Percentiles rank a stretch among this genome's conserved stretches.
phyloP scores from a whole-genome alignment of 2,329 filamentous ascomycete species.

The Fusarium nelsonii region DNA sequence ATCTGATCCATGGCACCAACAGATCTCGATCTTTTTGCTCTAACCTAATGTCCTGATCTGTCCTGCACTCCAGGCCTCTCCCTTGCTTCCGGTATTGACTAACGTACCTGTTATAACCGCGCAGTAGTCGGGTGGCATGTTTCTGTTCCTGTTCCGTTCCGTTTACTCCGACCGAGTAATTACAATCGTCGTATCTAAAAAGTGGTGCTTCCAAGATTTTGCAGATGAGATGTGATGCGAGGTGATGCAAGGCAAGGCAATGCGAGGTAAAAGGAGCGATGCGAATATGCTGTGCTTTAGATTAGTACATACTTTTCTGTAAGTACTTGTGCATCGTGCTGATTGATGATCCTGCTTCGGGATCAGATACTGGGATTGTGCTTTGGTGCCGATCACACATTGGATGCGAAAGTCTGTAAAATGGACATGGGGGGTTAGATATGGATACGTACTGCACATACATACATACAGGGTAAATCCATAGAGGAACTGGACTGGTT shows the following conservation, averaged over 20 bases:
- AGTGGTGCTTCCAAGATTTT: constrained; percentile 17
- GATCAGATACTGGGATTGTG: constrained; percentile 36
- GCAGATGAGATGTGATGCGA: background rate
- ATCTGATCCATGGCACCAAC: background rate
- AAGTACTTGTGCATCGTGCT: background rate
- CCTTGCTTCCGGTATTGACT: background rate
- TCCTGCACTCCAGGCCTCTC: constrained; percentile 1
- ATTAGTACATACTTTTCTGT: background rate
- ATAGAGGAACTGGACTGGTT: background rate
- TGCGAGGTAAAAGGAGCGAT: constrained; percentile 8
- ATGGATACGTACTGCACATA: background rate
- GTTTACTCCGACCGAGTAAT: constrained; percentile 11
- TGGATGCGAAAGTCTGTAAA: constrained; percentile 3
- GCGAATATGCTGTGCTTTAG: constrained; percentile 25
- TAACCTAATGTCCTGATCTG: constrained; percentile 7
- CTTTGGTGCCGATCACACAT: constrained; percentile 29
- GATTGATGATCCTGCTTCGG: constrained; percentile 18
- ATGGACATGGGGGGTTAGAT: background rate
- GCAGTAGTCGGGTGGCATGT: background rate
- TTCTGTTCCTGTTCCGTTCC: constrained; percentile 2
- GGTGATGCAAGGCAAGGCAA: background rate
- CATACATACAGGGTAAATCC: background rate
- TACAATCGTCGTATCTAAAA: constrained; percentile 6
- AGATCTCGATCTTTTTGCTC: constrained; percentile 40
- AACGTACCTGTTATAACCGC: background rate